Conservation (phyloP, 2,329 filamentous ascomycete genomes). For the Penicillium glabrum region DNA sequence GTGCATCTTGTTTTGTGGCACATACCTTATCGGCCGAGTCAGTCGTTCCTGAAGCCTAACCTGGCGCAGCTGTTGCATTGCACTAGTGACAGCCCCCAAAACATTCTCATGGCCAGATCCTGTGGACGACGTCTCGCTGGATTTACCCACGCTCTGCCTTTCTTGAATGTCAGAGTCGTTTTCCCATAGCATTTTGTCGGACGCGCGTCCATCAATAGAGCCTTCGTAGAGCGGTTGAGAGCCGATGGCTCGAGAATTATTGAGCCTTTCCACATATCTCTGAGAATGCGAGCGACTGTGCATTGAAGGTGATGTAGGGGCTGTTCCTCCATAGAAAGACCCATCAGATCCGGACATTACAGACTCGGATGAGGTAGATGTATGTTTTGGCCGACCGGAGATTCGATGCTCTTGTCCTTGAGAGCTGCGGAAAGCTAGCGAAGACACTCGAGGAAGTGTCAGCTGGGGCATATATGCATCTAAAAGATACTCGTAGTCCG, state of each 20-base stretch:
- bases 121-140: neutral
- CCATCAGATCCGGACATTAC: constrained; percentile 16
- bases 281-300: neutral
- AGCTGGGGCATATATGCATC: neutral
- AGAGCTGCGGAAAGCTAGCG: neutral
- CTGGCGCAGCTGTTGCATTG: constrained; percentile 28
- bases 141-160: constrained; percentile 3
- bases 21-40: constrained; percentile 27
- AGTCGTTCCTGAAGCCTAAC: constrained; percentile 25
- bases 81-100: constrained; percentile 20
- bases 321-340: constrained; percentile 10
- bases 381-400: constrained; percentile 2
- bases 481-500: constrained; percentile 2
- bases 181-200: constrained; percentile 6
- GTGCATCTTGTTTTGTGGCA: constrained; percentile 26
- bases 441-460: neutral
- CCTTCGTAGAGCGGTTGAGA: constrained; percentile 1
- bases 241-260: neutral
- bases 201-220: constrained; percentile 5
- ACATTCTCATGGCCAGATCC: constrained; percentile 10
- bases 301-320: constrained; percentile 6
- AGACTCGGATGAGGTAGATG: constrained; percentile 22
- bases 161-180: constrained; percentile 4
- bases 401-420: neutral
- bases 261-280: neutral